Percentiles rank a stretch among this genome's conserved stretches.
These are phyloP conservation scores for Pseudogymnoascus sp. DNA, from an alignment of 2,329 filamentous ascomycete species.

Conservation along the genomic window DNA sequence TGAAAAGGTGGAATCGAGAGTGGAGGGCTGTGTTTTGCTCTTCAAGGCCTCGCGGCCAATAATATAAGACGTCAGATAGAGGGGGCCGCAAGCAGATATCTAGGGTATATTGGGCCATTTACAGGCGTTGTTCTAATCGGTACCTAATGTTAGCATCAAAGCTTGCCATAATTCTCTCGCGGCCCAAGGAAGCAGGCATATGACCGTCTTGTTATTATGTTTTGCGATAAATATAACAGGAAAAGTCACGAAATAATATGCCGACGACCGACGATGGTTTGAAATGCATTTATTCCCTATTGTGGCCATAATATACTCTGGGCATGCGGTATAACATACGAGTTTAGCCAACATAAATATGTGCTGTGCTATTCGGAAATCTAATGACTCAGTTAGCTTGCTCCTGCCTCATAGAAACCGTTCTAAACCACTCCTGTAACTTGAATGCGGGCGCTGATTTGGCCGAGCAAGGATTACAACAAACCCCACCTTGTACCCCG, in stretches of 20 bases:
- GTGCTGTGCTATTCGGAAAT: neutral
- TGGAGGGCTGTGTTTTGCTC: conserved; percentile 34
- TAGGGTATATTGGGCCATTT: too few relatives aligned
- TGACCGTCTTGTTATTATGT: too few relatives aligned
- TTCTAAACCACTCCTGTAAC: neutral
- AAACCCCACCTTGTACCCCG: neutral
- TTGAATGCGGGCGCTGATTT: neutral
- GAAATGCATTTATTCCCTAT: neutral
- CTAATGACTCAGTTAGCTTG: neutral
- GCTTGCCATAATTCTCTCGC: too few relatives aligned
- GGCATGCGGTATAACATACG: neutral
- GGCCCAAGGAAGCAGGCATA: too few relatives aligned
- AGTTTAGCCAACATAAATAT: neutral
- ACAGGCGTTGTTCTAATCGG: too few relatives aligned
- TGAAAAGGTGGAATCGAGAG: conserved; percentile 32
- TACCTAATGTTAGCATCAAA: too few relatives aligned
- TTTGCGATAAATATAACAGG: too few relatives aligned
- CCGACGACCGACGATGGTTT: too few relatives aligned
- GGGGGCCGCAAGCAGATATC: too few relatives aligned
- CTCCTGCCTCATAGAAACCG: neutral
- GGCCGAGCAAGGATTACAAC: neutral
- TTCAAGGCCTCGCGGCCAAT: conserved; percentile 30
- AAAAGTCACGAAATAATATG: too few relatives aligned
- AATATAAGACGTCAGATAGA: neutral
- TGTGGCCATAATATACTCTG: neutral